phyloP scores from a whole-genome alignment of 139 green algal species.

The Parachlorella kessleri region DNA sequence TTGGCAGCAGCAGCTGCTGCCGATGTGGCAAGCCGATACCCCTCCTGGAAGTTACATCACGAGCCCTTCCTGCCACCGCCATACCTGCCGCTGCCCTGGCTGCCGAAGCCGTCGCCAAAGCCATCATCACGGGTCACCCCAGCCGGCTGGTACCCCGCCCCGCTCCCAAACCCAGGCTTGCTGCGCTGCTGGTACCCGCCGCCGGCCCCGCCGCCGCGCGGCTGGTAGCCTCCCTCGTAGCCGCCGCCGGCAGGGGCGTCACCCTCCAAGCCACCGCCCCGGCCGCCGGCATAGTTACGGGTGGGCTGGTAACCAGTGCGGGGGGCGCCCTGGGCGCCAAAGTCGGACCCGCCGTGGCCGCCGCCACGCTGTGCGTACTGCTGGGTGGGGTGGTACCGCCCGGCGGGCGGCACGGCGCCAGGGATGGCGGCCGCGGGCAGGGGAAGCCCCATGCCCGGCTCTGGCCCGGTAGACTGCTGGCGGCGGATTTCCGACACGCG shows the following conservation, averaged over 20 bases:
- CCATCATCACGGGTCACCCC: neutral
- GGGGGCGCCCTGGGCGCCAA: neutral
- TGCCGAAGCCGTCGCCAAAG: neutral
- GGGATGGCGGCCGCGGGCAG: too few species aligned
- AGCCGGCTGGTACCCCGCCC: neutral
- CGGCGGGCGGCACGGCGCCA: too few species aligned
- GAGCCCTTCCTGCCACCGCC: too few species aligned
- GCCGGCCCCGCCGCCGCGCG: too few species aligned
- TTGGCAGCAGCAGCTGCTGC: too few species aligned
- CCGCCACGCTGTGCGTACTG: neutral
- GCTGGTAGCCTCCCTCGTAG: neutral
- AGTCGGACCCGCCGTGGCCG: neutral
- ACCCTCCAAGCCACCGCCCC: neutral
- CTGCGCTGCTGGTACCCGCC: neutral
- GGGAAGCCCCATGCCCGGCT: neutral
- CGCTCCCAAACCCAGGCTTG: neutral
- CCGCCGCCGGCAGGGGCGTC: too few species aligned
- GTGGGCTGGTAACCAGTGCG: neutral
- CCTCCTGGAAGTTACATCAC: too few species aligned
- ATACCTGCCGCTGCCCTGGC: neutral
- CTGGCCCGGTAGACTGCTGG: conserved; percentile 25
- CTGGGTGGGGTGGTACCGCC: neutral
- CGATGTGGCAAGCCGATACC: too few species aligned
- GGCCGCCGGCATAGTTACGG: neutral
- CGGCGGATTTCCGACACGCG: conserved; percentile 57